Evolutionary conservation across 78 protist genomes (phyloP).

Genomic region (Pigoraptor vietnamica): DNA sequence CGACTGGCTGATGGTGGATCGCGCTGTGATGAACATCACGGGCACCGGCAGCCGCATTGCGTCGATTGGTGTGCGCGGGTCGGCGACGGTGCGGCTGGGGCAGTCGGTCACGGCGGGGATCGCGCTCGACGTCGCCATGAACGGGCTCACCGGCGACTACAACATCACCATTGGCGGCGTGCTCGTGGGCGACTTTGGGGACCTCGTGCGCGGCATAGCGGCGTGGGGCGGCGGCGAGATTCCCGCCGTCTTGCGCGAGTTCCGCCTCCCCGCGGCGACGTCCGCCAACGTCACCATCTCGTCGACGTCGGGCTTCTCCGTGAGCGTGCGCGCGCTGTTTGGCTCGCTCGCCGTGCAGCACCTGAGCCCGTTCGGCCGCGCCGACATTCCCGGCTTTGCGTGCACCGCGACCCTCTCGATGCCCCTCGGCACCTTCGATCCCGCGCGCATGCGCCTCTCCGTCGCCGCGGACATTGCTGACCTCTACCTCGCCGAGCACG

Average conservation of each 20-base stretch:
- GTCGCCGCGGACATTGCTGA: neutral
- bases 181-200: neutral
- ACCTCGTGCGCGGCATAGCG: neutral
- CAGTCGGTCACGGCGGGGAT: neutral
- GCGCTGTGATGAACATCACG: neutral
- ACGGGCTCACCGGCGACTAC: neutral
- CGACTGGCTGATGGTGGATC: neutral
- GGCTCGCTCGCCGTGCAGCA: neutral
- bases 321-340: neutral
- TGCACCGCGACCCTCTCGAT: neutral
- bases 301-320: neutral
- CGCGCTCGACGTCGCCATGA: neutral
- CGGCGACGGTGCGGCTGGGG: neutral
- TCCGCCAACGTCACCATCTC: neutral
- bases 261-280: neutral
- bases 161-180: neutral
- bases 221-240: neutral
- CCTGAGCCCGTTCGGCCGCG: neutral
- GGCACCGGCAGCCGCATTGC: neutral
- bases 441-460: neutral
- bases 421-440: neutral
- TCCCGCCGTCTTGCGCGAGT: neutral
- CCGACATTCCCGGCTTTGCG: neutral
- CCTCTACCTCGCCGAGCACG: neutral
- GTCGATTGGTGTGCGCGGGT: neutral